Conservation (phyloP, 2,329 filamentous ascomycete species). For the Ambrosiella cleistominuta region DNA sequence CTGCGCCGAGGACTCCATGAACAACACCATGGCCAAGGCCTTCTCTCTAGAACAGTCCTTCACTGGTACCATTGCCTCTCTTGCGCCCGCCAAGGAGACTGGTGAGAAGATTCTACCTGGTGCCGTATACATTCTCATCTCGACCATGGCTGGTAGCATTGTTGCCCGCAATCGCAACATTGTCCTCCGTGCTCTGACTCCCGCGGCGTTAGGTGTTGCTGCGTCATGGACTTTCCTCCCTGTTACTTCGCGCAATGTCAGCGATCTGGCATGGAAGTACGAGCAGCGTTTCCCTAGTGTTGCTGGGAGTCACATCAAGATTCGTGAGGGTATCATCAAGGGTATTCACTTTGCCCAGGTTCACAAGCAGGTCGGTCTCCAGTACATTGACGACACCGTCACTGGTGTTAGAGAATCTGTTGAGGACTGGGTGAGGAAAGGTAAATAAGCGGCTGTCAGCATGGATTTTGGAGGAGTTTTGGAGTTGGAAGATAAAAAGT, state of each 20-base stretch:
- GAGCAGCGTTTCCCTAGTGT: constrained; percentile 76
- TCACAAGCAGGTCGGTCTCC: constrained; percentile 52
- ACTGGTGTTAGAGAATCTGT: constrained; percentile 55
- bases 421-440: constrained; percentile 84
- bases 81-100: constrained; percentile 70
- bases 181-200: constrained; percentile 58
- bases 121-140: constrained; percentile 77
- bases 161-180: constrained; percentile 75
- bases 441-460: constrained; percentile 37
- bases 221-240: constrained; percentile 76
- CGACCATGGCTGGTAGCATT: constrained; percentile 89
- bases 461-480: not conserved
- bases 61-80: constrained; percentile 71
- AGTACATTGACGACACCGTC: constrained; percentile 67
- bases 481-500: not conserved
- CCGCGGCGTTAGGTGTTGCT: constrained; percentile 61
- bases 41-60: constrained; percentile 79
- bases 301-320: constrained; percentile 60
- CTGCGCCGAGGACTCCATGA: constrained; percentile 63
- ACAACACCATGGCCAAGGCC: constrained; percentile 60
- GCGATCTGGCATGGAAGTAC: constrained; percentile 75
- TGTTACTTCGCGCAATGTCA: constrained; percentile 76
- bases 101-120: constrained; percentile 84
- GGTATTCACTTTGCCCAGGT: constrained; percentile 57
- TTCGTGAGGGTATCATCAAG: constrained; percentile 50